Evolutionary conservation across 2,329 filamentous ascomycete species (phyloP), one percentile per base, ranked within the genome.

Genomic region (Xenosphaeropsis pyriputrescens): DNA sequence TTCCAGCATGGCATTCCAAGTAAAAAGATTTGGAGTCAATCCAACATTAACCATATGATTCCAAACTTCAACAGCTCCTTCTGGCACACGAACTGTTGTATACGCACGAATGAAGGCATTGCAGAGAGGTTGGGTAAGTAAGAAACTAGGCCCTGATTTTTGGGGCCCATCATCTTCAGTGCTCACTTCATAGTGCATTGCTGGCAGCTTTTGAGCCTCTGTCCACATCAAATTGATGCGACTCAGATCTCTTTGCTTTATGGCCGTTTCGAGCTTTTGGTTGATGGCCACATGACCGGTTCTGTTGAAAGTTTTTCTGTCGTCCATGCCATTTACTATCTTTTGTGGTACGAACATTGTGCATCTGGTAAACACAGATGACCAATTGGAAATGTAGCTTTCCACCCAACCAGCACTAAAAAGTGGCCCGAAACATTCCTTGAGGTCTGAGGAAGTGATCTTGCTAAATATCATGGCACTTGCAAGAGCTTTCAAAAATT

Each of bases 1-100:
- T 39, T 72, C 66, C 46, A 91, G 71, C 70, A 91, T 80, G 32
- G 72, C 62, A 30, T 75, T 79, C 71, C 81, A 91, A 0, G 82
- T 79, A 46, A 62, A 68, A 39, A 79, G 49, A 6, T 67, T 75
- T 12, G 82, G 78, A 39, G 60, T 55, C 19, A 79, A 52, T 1
- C 69, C 72, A 37, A 69, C 56, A 32, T 58, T 52, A 12, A 68
- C 50, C 65, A 75, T 70, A 41, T 64, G 54, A 40, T 72, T 71
- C 72, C 72, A 75, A 3, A 72, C 60, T 18, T 66, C 57, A n/a
- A 73, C 59, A 1, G 69, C 66, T 9, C 55, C 50, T 22, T 59
- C 47, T 4, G 60, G 50, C 33, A 57, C 53, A 14, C 53, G 50
- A n/a, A 72, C 41, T 2, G 51, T 45, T 50, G 71, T 58, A 45